Base-by-base conservation (phyloP, 768 basidiomycete genomes). In the Lentinula guzmanii region DNA sequence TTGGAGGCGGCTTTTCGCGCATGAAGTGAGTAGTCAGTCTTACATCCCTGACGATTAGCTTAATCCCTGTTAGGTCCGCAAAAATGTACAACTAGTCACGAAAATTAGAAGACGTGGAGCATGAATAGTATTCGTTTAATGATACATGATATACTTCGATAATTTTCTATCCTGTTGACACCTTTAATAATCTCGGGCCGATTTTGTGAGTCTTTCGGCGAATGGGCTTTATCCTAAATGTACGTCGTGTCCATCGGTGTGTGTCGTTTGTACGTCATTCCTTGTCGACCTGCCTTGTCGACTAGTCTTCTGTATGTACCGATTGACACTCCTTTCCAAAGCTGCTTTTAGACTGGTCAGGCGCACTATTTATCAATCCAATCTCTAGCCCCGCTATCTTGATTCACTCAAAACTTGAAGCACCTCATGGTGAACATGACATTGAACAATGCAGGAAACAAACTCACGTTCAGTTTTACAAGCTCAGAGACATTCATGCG, bases 1-100 rank as follows among this genome's bases (percentile, higher is more conserved):
- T 65, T 93, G 91, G 89, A 81, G 89, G 70, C 86, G 79, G 67
- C 84, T 81, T 62, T 94, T 93, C 72, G 87, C 91, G 52, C 77
- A 91, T 66, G 87, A 91, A 81, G 91, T 85, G 75, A 65, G 84
- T 68, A 46, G 63, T 46, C 51, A 62, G 61, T 59, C 35, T 46
- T 48, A 39, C 60, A 68, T 35, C 16, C 13, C n/a, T 45, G 66
- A 53, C 57, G 42, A 62, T 54, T 50, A 46, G 56, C 65, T 62
- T 61, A 62, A 61, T 58, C 64, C 37, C 21, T 61, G 65, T n/a
- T 67, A 93, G 91, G 91, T 93, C 63, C 84, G 91, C 72, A 84
- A 84, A 76, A 93, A 90, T 75, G 89, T 93, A 41, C 83, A 89
- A 69, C 75, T 93, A 37, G 91, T 93, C 65, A 81, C 82, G 63